Base-by-base conservation (phyloP, 163 green algal genomes). In the Chloromonas sp. region DNA sequence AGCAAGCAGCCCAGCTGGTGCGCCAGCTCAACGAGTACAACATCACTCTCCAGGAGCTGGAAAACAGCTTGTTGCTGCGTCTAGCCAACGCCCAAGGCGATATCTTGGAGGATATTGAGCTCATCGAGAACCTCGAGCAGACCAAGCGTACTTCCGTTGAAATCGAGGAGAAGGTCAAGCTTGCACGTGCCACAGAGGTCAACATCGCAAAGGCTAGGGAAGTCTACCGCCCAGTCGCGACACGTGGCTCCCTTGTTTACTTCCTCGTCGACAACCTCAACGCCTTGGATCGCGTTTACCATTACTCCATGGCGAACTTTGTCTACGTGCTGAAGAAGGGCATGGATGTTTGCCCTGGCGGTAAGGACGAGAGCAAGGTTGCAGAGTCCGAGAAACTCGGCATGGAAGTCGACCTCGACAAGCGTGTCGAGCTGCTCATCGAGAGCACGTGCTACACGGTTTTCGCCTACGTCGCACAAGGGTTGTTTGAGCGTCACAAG, bases 281-380 rank as follows among this genome's bases (percentile, higher is more conserved):
- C 77, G 91, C 91, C 0, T 92, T 99, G 57, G 95, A 99, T 90
- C 93, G 96, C 36, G 91, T 96, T 59, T 99, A 98, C 90, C 94
- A 97, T 88, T 99, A 97, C 92, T 97, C 94, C 14, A 99, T 99
- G 96, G 94, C 95, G 78, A 98, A 95, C 89, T 99, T 96, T 89
- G 90, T 97, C 62, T 92, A 89, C 78, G 93, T 97, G 84, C 92
- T 98, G 1, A 92, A 92, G 77, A 96, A 96, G 90, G 95, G 94
- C 78, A 98, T 98, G 94, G 93, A 96, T 87, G 87, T 94, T 77
- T 95, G 94, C 3, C 92, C 93, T 0, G 91, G 91, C 57, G 89
- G 90, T 14, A 91, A 90, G 61, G 92, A 96, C 78, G 93, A 97
- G 87, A 90, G 83, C 71, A 89, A 89, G 87, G 94, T 96, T 60